Conservation (phyloP, 179 eudicot genomes). For the Drosera spatulata region DNA sequence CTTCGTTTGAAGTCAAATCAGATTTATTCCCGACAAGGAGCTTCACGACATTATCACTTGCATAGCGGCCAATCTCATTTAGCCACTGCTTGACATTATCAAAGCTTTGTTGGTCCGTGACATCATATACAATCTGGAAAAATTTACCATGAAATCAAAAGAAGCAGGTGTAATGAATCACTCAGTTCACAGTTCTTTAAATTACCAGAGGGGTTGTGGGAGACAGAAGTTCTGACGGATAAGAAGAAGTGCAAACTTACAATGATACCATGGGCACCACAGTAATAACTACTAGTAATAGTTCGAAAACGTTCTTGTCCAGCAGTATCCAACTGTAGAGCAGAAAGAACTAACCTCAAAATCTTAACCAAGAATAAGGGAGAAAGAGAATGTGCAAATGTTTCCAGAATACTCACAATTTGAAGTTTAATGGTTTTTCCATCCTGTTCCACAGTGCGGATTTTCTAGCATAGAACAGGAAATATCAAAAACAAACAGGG, state of each 20-base stretch:
- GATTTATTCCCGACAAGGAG: conserved; percentile 32
- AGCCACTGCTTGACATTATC: conserved; percentile 39
- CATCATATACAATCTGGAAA: conserved; percentile 33
- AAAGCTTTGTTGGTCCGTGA: conserved; percentile 39
- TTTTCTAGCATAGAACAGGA: conserved; percentile 15
- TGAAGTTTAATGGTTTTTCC: conserved; percentile 17
- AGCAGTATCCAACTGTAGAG: conserved; percentile 34
- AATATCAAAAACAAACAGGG: background rate
- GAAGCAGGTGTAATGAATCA: background rate
- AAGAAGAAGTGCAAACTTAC: conserved; percentile 12
- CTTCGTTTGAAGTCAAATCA: conserved; percentile 33
- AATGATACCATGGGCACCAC: conserved; percentile 47
- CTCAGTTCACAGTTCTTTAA: too few relatives aligned
- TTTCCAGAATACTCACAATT: conserved; percentile 19
- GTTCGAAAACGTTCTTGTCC: conserved; percentile 47
- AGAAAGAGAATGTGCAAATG: background rate
- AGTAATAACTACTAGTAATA: conserved; percentile 41
- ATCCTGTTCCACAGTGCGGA: conserved; percentile 31
- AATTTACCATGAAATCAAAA: background rate
- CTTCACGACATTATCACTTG: conserved; percentile 40
- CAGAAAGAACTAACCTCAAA: background rate
- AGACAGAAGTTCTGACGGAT: background rate
- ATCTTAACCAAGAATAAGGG: background rate
- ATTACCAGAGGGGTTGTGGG: background rate
- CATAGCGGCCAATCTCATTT: conserved; percentile 35